Base-by-base conservation (phyloP, 202 grass and related monocot species). In the Bolboschoenoplectus hybrid region DNA sequence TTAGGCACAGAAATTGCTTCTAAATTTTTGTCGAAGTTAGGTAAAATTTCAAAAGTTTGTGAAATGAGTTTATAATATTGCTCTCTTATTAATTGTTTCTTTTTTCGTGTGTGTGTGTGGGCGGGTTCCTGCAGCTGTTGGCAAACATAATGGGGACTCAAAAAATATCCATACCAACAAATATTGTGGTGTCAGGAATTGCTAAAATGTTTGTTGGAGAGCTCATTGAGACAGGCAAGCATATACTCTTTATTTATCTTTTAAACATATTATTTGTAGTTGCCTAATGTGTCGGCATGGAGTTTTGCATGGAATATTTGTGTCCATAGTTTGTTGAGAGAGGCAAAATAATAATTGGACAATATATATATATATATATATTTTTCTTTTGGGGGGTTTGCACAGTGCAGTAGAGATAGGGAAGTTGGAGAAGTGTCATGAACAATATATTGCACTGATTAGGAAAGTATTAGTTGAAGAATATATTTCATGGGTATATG, bases 181-280 rank as follows among this genome's bases (percentile, higher is more conserved):
- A 92, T 41, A 97, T 97, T 53, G 92, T 99, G 43, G 97, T 96
- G 45, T 96, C 97, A 85, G 97, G 97, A 85, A 98, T 98, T 78
- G 97, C 88, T 74, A 99, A 99, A 87, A 87, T 99, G 92, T 96
- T 99, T 89, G 91, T 99, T 73, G 97, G 97, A 9, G 97, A 99
- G 75, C 92, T 99, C 51, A 91, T 99, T 79, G 97, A 99, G 89
- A 97, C 93, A 92, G 93, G 97, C 80, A 94, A 87, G 90, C 87
- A 70, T 35, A 89, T 14, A 69, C 72, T 84, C 46, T 57, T 86
- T 86, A 63, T 86, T 87, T 85, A 19, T 10, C 1, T 76, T 56
- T 38, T 76, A 92, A 77, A 16, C 26, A 38, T 55, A 55, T 53
- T 77, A 43, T 16, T 47, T 72, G 7, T 47, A 72, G 68, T 71